Evolutionary conservation across 768 basidiomycete genomes (phyloP), one percentile per base, ranked within the genome.

Genomic region (Termitomyces sp.): DNA sequence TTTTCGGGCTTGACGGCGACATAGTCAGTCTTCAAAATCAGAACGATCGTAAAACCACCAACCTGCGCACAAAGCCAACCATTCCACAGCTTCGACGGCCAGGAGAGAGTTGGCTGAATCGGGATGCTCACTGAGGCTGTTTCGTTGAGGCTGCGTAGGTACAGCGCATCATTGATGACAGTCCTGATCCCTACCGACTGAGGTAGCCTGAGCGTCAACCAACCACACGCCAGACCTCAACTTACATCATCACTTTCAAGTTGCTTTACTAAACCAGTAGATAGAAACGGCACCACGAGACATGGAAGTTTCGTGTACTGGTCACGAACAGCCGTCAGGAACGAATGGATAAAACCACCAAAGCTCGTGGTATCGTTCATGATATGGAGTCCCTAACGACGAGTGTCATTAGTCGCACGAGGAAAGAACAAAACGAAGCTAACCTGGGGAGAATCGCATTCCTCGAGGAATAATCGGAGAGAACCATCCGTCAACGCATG

Each of bases 361-460:
- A 92, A 92, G 0, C 75, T 79, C 0, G 78, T 68, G 33, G 80
- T 82, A 65, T 91, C 89, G 61, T 84, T 81, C 44, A 84, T 80
- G 52, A 90, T 69, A 75, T 93, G 90, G 15, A 91, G 63, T 5
- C 91, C 91, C 89, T 92, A 64, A 16, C 9, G 62, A 39, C 8
- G 2, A 59, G 5, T 9, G 49, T 22, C 18, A 44, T 46, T 1
- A 38, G 20, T 18, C 3, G 12, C 20, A 48, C 33, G 20, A 50
- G 18, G n/a, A 32, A 36, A 24, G 3, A n/a, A 35, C 28, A 53
- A 36, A 32, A 15, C 13, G 4, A n/a, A n/a, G 12, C 55, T 57
- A 64, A 89, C 91, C 83, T 92, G 91, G 15, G 88, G 77, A 55
- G 82, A 81, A 69, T 92, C 82, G 67, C 89, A 90, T 65, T 91